A percentile compares a stretch with the other conserved stretches of the same genome.
Evolutionary conservation across 331 rosid genomes (phyloP).

Genomic region (Saraca asoca): DNA sequence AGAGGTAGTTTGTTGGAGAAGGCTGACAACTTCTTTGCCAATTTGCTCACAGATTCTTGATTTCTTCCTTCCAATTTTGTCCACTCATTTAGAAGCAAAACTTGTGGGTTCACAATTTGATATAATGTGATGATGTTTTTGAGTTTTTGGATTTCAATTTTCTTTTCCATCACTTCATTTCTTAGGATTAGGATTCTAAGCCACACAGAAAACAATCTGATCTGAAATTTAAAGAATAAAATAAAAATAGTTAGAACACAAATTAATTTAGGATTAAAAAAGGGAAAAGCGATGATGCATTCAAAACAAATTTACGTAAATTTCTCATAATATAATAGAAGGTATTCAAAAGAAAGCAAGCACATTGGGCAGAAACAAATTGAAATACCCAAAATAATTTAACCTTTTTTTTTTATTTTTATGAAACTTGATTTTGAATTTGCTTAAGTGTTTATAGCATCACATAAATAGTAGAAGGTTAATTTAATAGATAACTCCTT

Average conservation of each 20-base stretch:
- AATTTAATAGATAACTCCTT: too few species aligned
- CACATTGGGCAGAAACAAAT: too few species aligned
- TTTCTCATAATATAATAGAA: too few species aligned
- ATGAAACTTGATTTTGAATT: too few species aligned
- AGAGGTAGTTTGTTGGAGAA: slow-evolving; percentile 57
- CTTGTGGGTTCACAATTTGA: slow-evolving; percentile 54
- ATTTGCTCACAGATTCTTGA: slow-evolving; percentile 55
- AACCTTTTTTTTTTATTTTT: too few species aligned
- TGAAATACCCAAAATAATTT: too few species aligned
- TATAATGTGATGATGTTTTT: slow-evolving; percentile 50
- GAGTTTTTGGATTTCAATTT: slow-evolving; percentile 46
- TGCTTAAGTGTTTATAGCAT: too few species aligned
- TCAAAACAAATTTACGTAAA: too few species aligned
- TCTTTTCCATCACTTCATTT: slow-evolving; percentile 48
- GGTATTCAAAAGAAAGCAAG: too few species aligned
- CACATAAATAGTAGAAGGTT: too few species aligned
- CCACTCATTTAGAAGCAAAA: slow-evolving; percentile 59
- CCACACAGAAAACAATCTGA: slow-evolving; percentile 55
- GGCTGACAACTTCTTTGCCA: slow-evolving; percentile 52
- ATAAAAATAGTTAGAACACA: background rate
- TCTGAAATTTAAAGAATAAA: slow-evolving; percentile 38
- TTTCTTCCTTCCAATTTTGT: slow-evolving; percentile 57
- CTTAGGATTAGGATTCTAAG: slow-evolving; percentile 47
- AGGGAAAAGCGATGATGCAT: too few species aligned
- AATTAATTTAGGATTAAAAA: too few species aligned